These are phyloP conservation scores for Tulasnella sp. DNA, from an alignment of 768 basidiomycete genomes.

Conservation along the genomic window DNA sequence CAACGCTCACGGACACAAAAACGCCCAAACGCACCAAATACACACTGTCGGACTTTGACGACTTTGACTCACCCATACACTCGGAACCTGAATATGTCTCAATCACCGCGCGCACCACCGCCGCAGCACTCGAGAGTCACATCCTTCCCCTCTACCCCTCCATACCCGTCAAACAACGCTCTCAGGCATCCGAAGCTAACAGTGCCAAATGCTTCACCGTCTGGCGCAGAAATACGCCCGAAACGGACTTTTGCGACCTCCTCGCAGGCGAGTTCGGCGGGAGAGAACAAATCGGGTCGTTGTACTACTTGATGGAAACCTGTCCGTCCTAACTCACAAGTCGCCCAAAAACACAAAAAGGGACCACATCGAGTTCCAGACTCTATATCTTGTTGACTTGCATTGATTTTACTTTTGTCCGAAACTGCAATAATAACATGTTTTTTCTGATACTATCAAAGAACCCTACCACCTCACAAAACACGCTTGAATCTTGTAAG, in stretches of 20 bases:
- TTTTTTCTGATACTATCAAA: neutral
- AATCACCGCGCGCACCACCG: conserved; percentile 31
- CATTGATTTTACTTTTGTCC: neutral
- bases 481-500: neutral
- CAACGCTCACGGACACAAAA: neutral
- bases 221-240: conserved; percentile 37
- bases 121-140: conserved; percentile 36
- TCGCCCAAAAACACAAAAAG: neutral
- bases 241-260: neutral
- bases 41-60: neutral
- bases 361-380: neutral
- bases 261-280: neutral
- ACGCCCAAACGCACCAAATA: neutral
- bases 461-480: neutral
- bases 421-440: neutral
- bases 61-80: neutral
- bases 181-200: conserved; percentile 36
- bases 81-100: conserved; percentile 22
- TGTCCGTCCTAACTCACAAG: neutral
- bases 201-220: conserved; percentile 48
- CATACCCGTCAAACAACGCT: conserved; percentile 36
- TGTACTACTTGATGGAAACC: conserved; percentile 3
- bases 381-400: neutral
- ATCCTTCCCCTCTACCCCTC: conserved; percentile 23
- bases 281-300: neutral